These are phyloP conservation scores for Pseudozyma sp. DNA, from an alignment of 1,284 basidiomycete genomes.

Conservation along the genomic window DNA sequence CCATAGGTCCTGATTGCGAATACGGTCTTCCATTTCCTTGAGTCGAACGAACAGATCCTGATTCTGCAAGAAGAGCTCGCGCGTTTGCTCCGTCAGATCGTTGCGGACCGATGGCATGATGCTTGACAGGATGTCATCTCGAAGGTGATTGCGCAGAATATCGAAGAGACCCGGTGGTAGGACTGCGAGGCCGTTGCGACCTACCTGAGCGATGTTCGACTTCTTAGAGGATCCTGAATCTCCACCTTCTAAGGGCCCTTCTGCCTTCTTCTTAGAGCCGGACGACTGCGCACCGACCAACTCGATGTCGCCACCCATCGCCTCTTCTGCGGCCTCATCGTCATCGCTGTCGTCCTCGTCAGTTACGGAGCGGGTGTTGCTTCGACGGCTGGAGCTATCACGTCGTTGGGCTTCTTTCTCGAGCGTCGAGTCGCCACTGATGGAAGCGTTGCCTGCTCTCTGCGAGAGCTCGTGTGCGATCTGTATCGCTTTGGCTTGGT, in stretches of 20 bases:
- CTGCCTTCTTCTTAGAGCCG: constrained; percentile 14
- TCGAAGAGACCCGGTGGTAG: constrained; percentile 49
- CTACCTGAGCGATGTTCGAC: constrained; percentile 43
- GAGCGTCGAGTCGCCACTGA: constrained; percentile 2
- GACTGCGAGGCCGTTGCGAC: constrained; percentile 52
- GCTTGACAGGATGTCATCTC: constrained; percentile 45
- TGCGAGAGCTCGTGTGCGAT: constrained; percentile 46
- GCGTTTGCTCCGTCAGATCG: constrained; percentile 49
- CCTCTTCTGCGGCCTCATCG: constrained; percentile 7
- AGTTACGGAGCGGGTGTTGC: constrained; percentile 17
- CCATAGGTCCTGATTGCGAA: constrained; percentile 47
- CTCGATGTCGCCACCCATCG: constrained; percentile 20
- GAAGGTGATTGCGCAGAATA: constrained; percentile 46
- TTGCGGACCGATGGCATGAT: constrained; percentile 50
- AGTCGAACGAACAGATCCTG: constrained; percentile 45
- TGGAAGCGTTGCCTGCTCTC: constrained; percentile 12
- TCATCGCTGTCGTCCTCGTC: constrained; percentile 27
- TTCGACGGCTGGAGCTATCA: constrained; percentile 20
- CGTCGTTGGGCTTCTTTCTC: constrained; percentile 2
- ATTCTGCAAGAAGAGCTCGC: constrained; percentile 50
- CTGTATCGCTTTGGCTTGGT: constrained; percentile 28
- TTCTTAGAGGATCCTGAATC: constrained; percentile 14
- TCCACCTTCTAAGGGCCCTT: neutral
- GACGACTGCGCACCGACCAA: constrained; percentile 1
- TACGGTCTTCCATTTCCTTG: constrained; percentile 48